phyloP scores from a whole-genome alignment of 805 yeast genomes.

The Monosporozyma aerobia region DNA sequence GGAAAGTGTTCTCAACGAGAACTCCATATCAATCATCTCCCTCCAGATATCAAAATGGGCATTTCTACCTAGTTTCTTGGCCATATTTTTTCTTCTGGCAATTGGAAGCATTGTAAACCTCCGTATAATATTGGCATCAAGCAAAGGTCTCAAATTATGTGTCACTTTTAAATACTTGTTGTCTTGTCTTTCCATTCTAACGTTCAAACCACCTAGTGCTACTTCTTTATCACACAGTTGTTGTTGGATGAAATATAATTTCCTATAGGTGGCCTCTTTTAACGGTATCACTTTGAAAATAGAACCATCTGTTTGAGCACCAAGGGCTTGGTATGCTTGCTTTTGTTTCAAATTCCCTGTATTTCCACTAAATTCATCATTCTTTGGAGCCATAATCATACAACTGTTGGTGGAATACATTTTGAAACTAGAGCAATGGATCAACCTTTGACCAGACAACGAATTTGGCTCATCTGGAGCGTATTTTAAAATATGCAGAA shows the following conservation, averaged over 20 bases:
- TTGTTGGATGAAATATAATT: slow-evolving; percentile 78
- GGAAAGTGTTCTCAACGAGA: slow-evolving; percentile 27
- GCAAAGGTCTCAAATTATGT: slow-evolving; percentile 49
- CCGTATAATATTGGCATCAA: slow-evolving; percentile 52
- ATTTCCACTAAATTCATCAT: slow-evolving; percentile 24
- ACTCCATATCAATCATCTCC: slow-evolving; percentile 52
- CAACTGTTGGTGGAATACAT: slow-evolving; percentile 53
- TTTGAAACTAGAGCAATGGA: slow-evolving; percentile 63
- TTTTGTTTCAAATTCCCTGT: neutral
- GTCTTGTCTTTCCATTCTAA: slow-evolving; percentile 49
- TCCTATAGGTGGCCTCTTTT: slow-evolving; percentile 64
- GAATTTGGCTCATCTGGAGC: slow-evolving; percentile 90
- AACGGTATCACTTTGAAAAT: slow-evolving; percentile 66
- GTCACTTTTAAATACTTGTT: slow-evolving; percentile 29
- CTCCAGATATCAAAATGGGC: slow-evolving; percentile 56
- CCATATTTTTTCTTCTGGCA: slow-evolving; percentile 44
- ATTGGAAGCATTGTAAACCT: slow-evolving; percentile 47
- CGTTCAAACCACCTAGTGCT: slow-evolving; percentile 74
- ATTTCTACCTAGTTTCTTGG: slow-evolving; percentile 49
- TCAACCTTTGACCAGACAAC: slow-evolving; percentile 63
- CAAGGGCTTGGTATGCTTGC: slow-evolving; percentile 49
- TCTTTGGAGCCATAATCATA: slow-evolving; percentile 36
- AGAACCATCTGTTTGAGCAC: slow-evolving; percentile 73
- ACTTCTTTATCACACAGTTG: slow-evolving; percentile 71
- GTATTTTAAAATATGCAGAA: slow-evolving; percentile 67